A percentile compares a stretch with the other conserved stretches of the same genome.
Conservation (phyloP, 2,329 filamentous ascomycete genomes). For the Pyricularia grisea region DNA sequence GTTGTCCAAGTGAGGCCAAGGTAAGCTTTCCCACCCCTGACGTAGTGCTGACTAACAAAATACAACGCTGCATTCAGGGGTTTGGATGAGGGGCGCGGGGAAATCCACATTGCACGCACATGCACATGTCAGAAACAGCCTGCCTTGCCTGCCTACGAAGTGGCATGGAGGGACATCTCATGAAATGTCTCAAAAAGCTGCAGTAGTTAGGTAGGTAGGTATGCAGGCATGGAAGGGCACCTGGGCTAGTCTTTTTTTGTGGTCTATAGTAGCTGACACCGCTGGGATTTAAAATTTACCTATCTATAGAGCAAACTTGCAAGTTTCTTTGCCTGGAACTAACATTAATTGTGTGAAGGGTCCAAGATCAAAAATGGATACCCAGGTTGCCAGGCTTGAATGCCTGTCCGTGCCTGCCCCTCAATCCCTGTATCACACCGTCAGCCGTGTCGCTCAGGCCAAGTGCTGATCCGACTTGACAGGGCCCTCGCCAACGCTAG, state of each 20-base stretch:
- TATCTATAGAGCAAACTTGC: not conserved
- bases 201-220: too few relatives aligned
- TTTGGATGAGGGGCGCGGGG: not conserved
- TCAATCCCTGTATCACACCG: slow-evolving; percentile 19
- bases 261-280: not conserved
- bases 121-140: not conserved
- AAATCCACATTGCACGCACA: not conserved
- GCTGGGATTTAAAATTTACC: not conserved
- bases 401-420: not conserved
- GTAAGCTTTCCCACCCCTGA: not conserved
- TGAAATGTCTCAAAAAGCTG: not conserved
- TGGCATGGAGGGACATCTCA: not conserved
- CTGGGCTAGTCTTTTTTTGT: not conserved
- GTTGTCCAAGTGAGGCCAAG: not conserved
- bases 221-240: not conserved
- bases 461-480: slow-evolving; percentile 69
- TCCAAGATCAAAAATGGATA: not conserved
- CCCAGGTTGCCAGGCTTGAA: not conserved
- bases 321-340: not conserved
- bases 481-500: slow-evolving; percentile 84
- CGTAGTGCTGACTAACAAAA: not conserved
- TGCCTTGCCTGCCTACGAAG: too few relatives aligned
- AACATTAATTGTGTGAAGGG: not conserved
- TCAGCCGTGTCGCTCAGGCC: slow-evolving; percentile 56
- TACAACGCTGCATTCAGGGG: not conserved